Evolutionary conservation across 164 flowering plant genomes (phyloP), one percentile per base, ranked within the genome.

Genomic region (Aristolochia contorta): DNA sequence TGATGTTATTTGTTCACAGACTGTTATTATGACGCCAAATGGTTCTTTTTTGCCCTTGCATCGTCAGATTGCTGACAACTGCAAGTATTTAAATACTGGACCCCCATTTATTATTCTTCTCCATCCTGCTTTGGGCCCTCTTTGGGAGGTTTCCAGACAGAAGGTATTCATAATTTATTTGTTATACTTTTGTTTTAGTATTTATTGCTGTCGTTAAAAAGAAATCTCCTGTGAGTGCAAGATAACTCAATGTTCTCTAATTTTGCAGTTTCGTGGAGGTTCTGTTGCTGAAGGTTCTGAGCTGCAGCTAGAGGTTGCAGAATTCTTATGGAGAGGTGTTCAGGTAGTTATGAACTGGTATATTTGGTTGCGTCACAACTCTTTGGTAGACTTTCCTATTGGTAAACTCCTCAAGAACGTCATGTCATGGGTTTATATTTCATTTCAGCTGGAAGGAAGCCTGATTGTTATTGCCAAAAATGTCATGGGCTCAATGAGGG

Each of bases 111-210:
- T 93, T 45, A 78, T 93, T 58, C 76, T 89, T 65, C 86, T 93
- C 23, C 96, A 93, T 76, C 98, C 98, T 70, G 93, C 97, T 64
- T 80, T 93, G 58, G 98, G 98, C 22, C 96, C 96, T 33, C 83
- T 89, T 63, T 93, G 97, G 98, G 93, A 89, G 75, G 83, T 93
- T 67, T 78, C 84, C 16, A 80, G 87, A 67, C 98, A 89, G 74
- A 93, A 93, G 74, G 98, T 92, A 64, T 58, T 22, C 54, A 23
- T 53, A 37, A 37, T 37, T 37, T 37, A 37, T 37, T 37, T 37
- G 43, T 37, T 37, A 37, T 10, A 6, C 0, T 37, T 37, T 37
- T 37, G 7, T 7, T 37, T 37, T 37, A 37, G 12, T 10, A 7
- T 10, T 37, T 8, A 37, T 6, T 37, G 7, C 7, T 32, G 7